Conservation (phyloP, 371 early-diverging fungal species). For the Mucor velutinosus region DNA sequence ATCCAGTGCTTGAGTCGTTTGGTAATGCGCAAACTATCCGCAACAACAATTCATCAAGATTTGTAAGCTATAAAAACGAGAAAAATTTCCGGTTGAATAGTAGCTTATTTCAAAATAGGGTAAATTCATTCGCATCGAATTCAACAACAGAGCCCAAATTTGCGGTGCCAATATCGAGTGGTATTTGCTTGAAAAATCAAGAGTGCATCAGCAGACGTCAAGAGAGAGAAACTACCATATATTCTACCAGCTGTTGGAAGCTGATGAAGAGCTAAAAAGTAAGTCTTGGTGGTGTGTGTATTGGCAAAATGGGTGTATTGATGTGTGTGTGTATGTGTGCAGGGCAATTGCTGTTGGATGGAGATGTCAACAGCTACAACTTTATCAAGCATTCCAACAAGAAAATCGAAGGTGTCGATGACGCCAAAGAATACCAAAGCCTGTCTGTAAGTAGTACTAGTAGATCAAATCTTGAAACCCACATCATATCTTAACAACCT, state of each 20-base stretch:
- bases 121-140: conserved; percentile 99
- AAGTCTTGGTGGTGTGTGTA: background rate
- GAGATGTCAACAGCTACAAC: conserved; percentile 73
- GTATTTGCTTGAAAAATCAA: conserved; percentile 98
- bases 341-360: conserved; percentile 72
- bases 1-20: conserved; percentile 99
- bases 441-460: conserved; percentile 38
- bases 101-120: conserved; percentile 60
- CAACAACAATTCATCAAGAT: conserved; percentile 99
- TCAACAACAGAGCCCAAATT: conserved; percentile 87
- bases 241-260: conserved; percentile 96
- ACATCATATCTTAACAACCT: background rate
- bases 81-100: background rate
- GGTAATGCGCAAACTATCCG: conserved; percentile 99
- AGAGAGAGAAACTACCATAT: conserved; percentile 99
- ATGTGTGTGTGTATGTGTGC: background rate
- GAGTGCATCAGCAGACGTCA: conserved; percentile 91
- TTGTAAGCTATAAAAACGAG: conserved; percentile 67
- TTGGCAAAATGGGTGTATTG: background rate
- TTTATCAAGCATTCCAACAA: conserved; percentile 80
- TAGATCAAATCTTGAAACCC: background rate
- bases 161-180: conserved; percentile 97
- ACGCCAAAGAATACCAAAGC: conserved; percentile 80
- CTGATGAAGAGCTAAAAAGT: conserved; percentile 70
- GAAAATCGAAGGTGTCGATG: conserved; percentile 94